Percentiles rank a stretch among this genome's conserved stretches.
phyloP scores from a whole-genome alignment of 2,329 filamentous ascomycete genomes.

The Venturia pyrina region DNA sequence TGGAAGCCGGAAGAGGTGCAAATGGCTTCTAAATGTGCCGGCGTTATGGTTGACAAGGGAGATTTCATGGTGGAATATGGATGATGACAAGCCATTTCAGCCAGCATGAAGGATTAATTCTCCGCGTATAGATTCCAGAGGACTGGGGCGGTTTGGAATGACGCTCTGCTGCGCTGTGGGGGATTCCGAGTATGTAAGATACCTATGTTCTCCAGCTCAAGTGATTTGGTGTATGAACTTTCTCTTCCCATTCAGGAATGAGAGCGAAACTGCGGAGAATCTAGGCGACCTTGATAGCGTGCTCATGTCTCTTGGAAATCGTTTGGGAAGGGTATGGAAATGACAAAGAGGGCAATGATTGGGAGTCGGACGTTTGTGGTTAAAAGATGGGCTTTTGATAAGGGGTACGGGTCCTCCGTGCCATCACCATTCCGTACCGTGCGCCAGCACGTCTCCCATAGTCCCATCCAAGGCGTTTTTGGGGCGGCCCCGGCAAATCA shows the following conservation, averaged over 20 bases:
- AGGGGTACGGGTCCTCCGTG: background rate
- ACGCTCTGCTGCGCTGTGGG: background rate
- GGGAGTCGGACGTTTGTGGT: background rate
- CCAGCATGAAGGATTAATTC: background rate
- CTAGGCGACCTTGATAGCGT: slow-evolving; percentile 4
- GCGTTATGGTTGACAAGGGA: slow-evolving; percentile 1
- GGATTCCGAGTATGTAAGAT: background rate
- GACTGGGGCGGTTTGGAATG: background rate
- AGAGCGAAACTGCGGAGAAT: background rate
- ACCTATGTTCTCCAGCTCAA: background rate
- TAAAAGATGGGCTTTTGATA: background rate
- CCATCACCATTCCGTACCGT: background rate
- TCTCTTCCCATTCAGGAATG: background rate
- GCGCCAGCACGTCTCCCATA: background rate
- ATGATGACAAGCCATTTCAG: background rate
- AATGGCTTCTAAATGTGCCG: background rate
- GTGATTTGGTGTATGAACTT: background rate
- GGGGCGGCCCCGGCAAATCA: background rate
- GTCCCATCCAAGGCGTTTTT: background rate
- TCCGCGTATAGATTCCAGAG: background rate
- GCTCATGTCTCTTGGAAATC: slow-evolving; percentile 2
- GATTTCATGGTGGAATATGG: background rate
- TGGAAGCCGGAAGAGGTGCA: slow-evolving; percentile 31
- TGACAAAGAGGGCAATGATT: background rate
- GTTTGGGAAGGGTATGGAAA: background rate